Evolutionary conservation across 2,329 filamentous ascomycete genomes (phyloP).

Genomic region (Sordariomycetes sp.): DNA sequence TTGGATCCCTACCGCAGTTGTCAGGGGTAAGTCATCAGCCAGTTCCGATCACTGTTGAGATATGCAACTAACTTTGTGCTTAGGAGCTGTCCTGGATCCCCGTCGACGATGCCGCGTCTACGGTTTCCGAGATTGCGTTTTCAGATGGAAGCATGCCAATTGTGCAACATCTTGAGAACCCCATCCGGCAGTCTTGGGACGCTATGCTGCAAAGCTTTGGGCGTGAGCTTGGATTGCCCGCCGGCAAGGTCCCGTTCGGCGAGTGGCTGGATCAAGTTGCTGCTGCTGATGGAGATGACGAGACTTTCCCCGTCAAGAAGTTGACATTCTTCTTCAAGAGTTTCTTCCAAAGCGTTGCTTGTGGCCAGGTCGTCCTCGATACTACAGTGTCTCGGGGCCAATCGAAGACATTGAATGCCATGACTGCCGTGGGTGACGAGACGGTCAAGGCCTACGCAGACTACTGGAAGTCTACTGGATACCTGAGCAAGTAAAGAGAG

Average conservation of each 20-base stretch:
- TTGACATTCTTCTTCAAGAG: background rate
- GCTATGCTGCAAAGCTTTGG: background rate
- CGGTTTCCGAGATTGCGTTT: background rate
- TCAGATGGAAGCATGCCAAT: background rate
- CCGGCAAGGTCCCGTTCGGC: background rate
- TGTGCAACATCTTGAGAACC: background rate
- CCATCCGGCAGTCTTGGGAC: background rate
- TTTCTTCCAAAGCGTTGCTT: background rate
- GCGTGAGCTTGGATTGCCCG: background rate
- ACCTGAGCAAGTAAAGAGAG: background rate
- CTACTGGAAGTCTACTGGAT: background rate
- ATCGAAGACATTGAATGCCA: background rate
- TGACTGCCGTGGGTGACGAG: background rate
- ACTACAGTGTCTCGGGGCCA: background rate
- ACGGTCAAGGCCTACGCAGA: background rate
- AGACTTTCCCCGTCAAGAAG: background rate
- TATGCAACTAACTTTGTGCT: too few species aligned
- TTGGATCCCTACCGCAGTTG: background rate
- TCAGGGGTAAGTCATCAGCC: background rate
- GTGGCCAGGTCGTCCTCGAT: background rate
- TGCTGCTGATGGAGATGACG: background rate
- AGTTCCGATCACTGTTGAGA: too few species aligned
- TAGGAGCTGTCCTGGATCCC: background rate
- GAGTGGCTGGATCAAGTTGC: background rate
- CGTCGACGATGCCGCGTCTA: background rate